phyloP scores from a whole-genome alignment of 2,329 filamentous ascomycete species.

The Neofusicoccum ribis region DNA sequence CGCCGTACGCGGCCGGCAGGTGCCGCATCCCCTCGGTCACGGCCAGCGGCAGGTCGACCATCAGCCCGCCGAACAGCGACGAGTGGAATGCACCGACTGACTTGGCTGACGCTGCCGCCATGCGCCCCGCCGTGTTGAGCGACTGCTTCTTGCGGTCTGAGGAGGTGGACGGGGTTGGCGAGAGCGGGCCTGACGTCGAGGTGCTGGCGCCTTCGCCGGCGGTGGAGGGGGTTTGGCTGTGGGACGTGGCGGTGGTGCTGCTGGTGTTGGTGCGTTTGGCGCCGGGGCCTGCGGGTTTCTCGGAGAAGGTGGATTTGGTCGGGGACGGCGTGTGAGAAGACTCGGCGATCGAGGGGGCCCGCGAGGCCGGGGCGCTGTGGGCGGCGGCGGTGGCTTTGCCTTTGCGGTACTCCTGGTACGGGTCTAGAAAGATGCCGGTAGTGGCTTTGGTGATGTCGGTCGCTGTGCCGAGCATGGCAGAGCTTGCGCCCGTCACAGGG shows the following conservation, averaged over 20 bases:
- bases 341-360: not conserved
- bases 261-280: not conserved
- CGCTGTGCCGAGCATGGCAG: constrained; percentile 58
- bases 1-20: constrained; percentile 27
- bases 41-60: constrained; percentile 41
- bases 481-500: constrained; percentile 63
- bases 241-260: no score
- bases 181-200: not conserved
- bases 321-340: not conserved
- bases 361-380: not conserved
- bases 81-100: constrained; percentile 27
- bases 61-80: constrained; percentile 31
- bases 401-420: constrained; percentile 2
- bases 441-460: constrained; percentile 59
- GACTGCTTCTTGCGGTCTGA: not conserved
- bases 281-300: not conserved
- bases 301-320: not conserved
- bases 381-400: not conserved
- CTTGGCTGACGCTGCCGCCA: constrained; percentile 24
- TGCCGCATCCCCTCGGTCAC: constrained; percentile 38
- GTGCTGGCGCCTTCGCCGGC: not conserved
- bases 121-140: not conserved
- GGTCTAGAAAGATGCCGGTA: constrained; percentile 51
- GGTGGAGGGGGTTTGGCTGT: not conserved
- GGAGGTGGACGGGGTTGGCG: not conserved